phyloP scores from a whole-genome alignment of 2,329 filamentous ascomycete species.

The Dothidotthia symphoricarpi region DNA sequence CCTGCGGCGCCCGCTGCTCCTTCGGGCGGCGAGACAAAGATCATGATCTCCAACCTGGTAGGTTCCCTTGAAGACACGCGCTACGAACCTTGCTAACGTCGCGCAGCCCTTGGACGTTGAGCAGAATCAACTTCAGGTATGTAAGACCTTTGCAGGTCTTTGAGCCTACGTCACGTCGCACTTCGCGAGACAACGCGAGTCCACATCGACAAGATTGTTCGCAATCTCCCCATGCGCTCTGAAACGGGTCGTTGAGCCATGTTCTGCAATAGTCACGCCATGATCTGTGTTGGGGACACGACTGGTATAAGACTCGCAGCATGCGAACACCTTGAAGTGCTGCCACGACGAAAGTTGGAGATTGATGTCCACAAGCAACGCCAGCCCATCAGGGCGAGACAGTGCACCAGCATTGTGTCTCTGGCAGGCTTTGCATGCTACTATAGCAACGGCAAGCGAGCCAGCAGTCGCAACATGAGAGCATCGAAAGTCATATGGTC shows the following conservation, averaged over 20 bases:
- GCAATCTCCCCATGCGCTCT: conserved; percentile 17
- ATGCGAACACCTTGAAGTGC: conserved; percentile 31
- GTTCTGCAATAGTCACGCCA: conserved; percentile 30
- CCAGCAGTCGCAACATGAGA: conserved; percentile 9
- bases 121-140: conserved; percentile 99
- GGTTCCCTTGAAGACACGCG: conserved; percentile 40
- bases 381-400: conserved; percentile 13
- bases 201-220: conserved; percentile 30
- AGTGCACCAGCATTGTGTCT: conserved; percentile 14
- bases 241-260: conserved; percentile 29
- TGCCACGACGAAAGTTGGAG: conserved; percentile 28
- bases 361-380: conserved; percentile 16
- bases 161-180: conserved; percentile 40
- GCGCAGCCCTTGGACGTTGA: conserved; percentile 87
- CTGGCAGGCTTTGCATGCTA: conserved; percentile 14
- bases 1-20: conserved; percentile 63
- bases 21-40: conserved; percentile 78
- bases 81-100: conserved; percentile 48
- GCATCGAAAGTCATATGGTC: conserved; percentile 12
- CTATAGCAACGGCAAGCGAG: conserved; percentile 16
- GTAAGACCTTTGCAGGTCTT: conserved; percentile 67
- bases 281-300: conserved; percentile 32
- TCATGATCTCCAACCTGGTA: conserved; percentile 98
- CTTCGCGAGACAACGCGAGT: conserved; percentile 33
- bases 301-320: conserved; percentile 32